Percentiles rank a stretch among this genome's conserved stretches.
Conservation (phyloP, 306 rosid species). For the Inga leiocalycina region DNA sequence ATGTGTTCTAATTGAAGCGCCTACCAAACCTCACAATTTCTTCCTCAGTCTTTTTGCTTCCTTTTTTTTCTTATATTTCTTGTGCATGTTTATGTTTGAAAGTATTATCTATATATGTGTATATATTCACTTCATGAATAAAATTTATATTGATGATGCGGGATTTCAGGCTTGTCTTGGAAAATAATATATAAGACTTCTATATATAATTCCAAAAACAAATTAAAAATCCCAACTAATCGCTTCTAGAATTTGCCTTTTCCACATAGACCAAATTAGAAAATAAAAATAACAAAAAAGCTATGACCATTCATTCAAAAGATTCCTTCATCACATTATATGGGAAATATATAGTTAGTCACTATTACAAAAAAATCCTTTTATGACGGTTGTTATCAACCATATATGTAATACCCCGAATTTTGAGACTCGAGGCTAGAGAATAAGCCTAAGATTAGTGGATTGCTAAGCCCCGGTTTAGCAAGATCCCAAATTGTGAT, state of each 20-base stretch:
- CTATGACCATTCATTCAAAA: background rate
- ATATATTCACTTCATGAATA: background rate
- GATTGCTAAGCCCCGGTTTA: too few relatives aligned
- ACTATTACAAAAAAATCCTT: too few relatives aligned
- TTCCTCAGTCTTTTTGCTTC: background rate
- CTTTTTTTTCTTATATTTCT: background rate
- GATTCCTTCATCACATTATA: background rate
- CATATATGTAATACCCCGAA: too few relatives aligned
- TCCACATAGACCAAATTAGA: background rate
- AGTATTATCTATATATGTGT: background rate
- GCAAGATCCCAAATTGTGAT: too few relatives aligned
- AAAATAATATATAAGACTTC: background rate
- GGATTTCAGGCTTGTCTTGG: background rate
- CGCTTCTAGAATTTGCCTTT: background rate
- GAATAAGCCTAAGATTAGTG: too few relatives aligned
- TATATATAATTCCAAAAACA: background rate
- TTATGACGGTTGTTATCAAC: too few relatives aligned
- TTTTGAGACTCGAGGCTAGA: too few relatives aligned
- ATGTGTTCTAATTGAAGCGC: background rate
- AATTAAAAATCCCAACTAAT: background rate
- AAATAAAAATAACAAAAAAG: background rate
- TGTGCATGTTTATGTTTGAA: background rate
- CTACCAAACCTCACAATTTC: background rate
- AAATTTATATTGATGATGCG: background rate
- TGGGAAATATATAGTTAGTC: background rate